Base-by-base conservation (phyloP, 108 stramenopile species). In the Skeletonema menzelii region DNA sequence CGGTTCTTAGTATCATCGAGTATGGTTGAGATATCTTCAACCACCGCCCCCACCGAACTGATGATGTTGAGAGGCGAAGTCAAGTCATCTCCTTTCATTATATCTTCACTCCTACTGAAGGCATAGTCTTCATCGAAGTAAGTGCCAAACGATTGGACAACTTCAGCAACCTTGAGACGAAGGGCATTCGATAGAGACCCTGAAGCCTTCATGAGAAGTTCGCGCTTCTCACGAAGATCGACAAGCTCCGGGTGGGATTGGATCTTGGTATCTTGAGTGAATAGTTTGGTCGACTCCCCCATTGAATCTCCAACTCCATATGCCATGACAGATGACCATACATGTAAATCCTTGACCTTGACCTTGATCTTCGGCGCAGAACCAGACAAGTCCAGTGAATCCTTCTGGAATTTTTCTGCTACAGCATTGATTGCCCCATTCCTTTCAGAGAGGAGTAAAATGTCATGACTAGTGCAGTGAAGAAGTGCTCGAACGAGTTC, bases 341-440 rank as follows among this genome's bases (percentile, higher is more conserved):
- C 49, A n/a, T 60, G 26, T 6, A 75, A 26, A 73, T 85, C 73
- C 12, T n/a, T 30, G 30, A 30, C 73, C 12, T n/a, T 30, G 30
- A 30, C 30, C 30, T 30, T 60, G 4, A 85, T 67, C 17, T 67
- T 53, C 17, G 13, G 28, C 27, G 59, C 38, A 26, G 59, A 10
- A 46, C 62, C 49, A 31, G 12, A 59, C 14, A 30, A 31, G 46
- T n/a, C 65, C 8, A 85, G 2, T 8, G 59, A 79, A 10, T 42
- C 46, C 12, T 68, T 53, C 44, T 58, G 44, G 31, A 85, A 76
- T 69, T 85, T 85, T 44, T 85, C 84, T 27, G 84, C 84, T 15
- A 85, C 65, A 15, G 84, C 84, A 71, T 85, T 81, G 35, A 85
- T 85, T 5, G 84, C 84, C 27, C 84, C 81, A 47, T 85, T 85